Evolutionary conservation across 1,284 basidiomycete species (phyloP).

Genomic region (Rhodotorula sp.): DNA sequence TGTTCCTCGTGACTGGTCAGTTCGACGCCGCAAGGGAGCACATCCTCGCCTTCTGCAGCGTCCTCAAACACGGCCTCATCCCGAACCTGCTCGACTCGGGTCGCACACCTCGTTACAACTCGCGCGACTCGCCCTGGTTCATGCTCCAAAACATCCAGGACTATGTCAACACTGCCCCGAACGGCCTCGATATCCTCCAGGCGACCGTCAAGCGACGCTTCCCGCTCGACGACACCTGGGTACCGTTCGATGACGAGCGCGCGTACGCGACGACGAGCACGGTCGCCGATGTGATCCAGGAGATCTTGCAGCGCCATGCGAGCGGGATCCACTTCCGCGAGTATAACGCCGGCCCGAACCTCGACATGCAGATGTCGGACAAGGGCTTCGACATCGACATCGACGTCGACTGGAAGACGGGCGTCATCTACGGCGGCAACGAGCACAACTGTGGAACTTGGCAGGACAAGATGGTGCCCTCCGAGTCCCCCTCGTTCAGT

Average conservation of each 20-base stretch:
- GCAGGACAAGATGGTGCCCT: slow-evolving; percentile 45
- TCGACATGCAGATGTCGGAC: slow-evolving; percentile 93
- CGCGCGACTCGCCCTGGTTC: slow-evolving; percentile 93
- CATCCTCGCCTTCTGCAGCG: slow-evolving; percentile 63
- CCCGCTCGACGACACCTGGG: slow-evolving; percentile 90
- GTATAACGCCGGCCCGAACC: slow-evolving; percentile 90
- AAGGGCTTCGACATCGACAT: slow-evolving; percentile 93
- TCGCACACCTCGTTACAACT: slow-evolving; percentile 66
- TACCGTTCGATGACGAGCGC: slow-evolving; percentile 79
- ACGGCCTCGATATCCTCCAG: slow-evolving; percentile 74
- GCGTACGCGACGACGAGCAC: slow-evolving; percentile 79
- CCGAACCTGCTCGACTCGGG: slow-evolving; percentile 70
- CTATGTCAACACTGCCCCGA: slow-evolving; percentile 78
- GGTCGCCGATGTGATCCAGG: slow-evolving; percentile 90
- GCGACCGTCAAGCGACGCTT: slow-evolving; percentile 86
- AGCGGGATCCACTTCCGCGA: slow-evolving; percentile 91
- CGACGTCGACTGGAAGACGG: slow-evolving; percentile 89
- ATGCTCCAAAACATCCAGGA: slow-evolving; percentile 98
- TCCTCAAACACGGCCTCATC: slow-evolving; percentile 59
- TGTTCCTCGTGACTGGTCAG: slow-evolving; percentile 89
- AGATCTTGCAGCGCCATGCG: slow-evolving; percentile 91
- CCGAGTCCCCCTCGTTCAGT: not conserved
- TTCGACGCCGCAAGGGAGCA: slow-evolving; percentile 79
- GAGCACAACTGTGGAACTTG: slow-evolving; percentile 54
- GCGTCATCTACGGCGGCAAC: slow-evolving; percentile 85